phyloP scores from a whole-genome alignment of 2,329 filamentous ascomycete genomes.

The Beauveria pseudobassiana region DNA sequence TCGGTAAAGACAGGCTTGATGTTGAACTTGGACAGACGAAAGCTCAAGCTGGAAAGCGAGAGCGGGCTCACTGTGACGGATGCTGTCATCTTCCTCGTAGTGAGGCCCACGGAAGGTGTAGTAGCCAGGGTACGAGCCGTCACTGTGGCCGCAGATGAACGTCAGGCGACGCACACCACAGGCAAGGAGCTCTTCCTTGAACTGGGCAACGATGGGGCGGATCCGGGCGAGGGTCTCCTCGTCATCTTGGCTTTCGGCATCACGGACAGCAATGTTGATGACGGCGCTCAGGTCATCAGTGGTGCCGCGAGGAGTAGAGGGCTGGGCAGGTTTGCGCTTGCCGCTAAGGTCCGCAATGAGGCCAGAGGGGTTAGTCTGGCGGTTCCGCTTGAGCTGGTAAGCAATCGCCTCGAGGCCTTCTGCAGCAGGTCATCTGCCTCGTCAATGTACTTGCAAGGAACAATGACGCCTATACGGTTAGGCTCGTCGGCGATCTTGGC shows the following conservation, averaged over 20 bases:
- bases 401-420: slow-evolving; percentile 83
- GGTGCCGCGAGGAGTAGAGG: slow-evolving; percentile 21
- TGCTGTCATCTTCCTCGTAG: slow-evolving; percentile 88
- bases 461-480: slow-evolving; percentile 83
- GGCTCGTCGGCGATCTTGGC: slow-evolving; percentile 69
- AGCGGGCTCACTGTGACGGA: slow-evolving; percentile 93
- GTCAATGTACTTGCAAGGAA: slow-evolving; percentile 88
- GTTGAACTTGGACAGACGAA: slow-evolving; percentile 90
- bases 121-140: slow-evolving; percentile 93
- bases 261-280: slow-evolving; percentile 83
- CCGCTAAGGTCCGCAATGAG: slow-evolving; percentile 66
- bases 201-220: slow-evolving; percentile 64
- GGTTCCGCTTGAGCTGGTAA: slow-evolving; percentile 48
- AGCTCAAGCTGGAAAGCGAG: slow-evolving; percentile 98
- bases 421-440: slow-evolving; percentile 82
- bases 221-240: slow-evolving; percentile 73
- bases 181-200: slow-evolving; percentile 75
- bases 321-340: slow-evolving; percentile 51
- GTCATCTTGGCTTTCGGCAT: slow-evolving; percentile 78
- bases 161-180: slow-evolving; percentile 83
- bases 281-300: slow-evolving; percentile 83
- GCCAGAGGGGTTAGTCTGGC: slow-evolving; percentile 42
- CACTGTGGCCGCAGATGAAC: slow-evolving; percentile 91
- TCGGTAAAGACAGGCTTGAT: slow-evolving; percentile 98
- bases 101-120: slow-evolving; percentile 93